Base-by-base conservation (phyloP, 176 grass and related monocot species). In the Avena atlantica region DNA sequence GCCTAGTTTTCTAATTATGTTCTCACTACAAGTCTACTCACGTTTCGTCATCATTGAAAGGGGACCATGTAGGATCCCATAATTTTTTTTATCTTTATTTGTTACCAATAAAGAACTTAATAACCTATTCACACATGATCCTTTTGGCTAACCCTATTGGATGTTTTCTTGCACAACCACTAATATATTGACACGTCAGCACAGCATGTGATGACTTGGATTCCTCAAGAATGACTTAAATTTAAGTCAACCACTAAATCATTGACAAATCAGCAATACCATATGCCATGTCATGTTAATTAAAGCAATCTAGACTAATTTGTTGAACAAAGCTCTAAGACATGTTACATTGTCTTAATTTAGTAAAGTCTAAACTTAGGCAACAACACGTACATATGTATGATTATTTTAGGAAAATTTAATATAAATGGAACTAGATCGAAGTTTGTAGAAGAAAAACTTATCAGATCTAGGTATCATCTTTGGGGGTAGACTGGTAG, bases 211-310 rank as follows among this genome's bases (percentile, higher is more conserved):
- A 16, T 74, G 71, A 74, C n/a, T 45, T 74, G 71, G 45, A 25
- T 4, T 21, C 12, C 44, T 74, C 12, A 25, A 74, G 20, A 48
- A 49, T 25, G n/a, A 63, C 52, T 15, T 17, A 70, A 29, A 55
- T 42, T 21, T 31, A 5, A 68, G 50, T 45, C 25, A 49, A 34
- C 73, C 55, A 65, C 6, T 73, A 31, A 80, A 84, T 29, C 57
- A 86, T 81, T 67, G 83, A 68, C 78, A 86, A 78, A 85, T 27
- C n/a, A 82, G 61, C 71, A 70, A 14, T 52, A 2, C 1, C 12
- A 86, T 50, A 14, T 52, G 23, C 76, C 23, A 11, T 3, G 70
- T 20, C 12, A 20, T 16, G 0, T 70, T 66, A 85, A 21, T 37
- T 60, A 81, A 76, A 3, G 44, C 44, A 36, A 59, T 23, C n/a